These are phyloP conservation scores for Mycosphaerelloides madeirae DNA, from an alignment of 2,329 filamentous ascomycete genomes.

Conservation along the genomic window DNA sequence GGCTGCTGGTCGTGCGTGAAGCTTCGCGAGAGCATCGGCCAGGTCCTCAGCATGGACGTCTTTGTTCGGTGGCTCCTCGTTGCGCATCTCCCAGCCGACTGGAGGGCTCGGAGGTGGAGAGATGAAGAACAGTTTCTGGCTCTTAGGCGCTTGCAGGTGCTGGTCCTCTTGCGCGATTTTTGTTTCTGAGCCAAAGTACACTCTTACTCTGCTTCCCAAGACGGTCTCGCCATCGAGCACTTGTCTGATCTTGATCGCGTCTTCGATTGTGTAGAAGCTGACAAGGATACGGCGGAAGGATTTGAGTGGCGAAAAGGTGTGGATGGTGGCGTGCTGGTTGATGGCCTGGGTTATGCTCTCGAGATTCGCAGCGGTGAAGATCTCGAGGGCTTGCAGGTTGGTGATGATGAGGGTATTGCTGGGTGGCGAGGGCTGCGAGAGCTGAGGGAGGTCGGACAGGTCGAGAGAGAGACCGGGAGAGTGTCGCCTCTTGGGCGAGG, in stretches of 20 bases:
- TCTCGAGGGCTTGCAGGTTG: constrained; percentile 66
- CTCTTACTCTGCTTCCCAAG: constrained; percentile 63
- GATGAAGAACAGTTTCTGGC: constrained; percentile 63
- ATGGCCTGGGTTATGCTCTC: constrained; percentile 69
- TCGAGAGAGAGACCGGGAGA: constrained; percentile 32
- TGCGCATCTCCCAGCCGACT: constrained; percentile 59
- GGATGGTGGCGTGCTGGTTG: constrained; percentile 63
- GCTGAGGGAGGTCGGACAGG: constrained; percentile 42
- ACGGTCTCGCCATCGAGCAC: constrained; percentile 70
- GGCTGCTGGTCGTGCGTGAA: constrained; percentile 42
- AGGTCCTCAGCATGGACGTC: constrained; percentile 61
- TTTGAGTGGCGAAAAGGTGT: constrained; percentile 74
- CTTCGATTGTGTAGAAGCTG: constrained; percentile 66
- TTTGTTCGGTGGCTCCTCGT: constrained; percentile 62
- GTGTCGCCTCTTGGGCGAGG: constrained; percentile 25
- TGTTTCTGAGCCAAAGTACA: constrained; percentile 57
- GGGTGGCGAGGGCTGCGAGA: constrained; percentile 66
- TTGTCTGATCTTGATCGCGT: constrained; percentile 65
- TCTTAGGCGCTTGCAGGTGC: constrained; percentile 53
- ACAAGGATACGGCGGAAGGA: constrained; percentile 78
- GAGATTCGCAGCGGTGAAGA: constrained; percentile 71
- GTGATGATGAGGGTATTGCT: constrained; percentile 83
- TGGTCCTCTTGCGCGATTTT: constrained; percentile 40
- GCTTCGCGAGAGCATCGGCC: constrained; percentile 50
- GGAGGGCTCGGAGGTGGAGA: constrained; percentile 59